Base-by-base conservation (phyloP, 192 early-diverging fungal species). In the Entomortierella chlamydospora region DNA sequence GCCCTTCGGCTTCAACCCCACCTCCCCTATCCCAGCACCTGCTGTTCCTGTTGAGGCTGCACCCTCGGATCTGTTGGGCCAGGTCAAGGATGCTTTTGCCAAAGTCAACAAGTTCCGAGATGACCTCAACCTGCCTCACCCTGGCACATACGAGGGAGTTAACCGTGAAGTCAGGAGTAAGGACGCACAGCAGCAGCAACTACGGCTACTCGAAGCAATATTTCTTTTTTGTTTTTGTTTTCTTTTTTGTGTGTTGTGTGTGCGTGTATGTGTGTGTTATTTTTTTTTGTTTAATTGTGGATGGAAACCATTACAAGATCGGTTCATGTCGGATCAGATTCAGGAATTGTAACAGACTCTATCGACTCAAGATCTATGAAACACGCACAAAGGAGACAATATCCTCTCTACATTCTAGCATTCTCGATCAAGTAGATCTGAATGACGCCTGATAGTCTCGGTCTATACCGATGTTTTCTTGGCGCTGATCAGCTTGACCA, bases 131-230 rank as follows among this genome's bases (percentile, higher is more conserved):
- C 80, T 97, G 54, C 89, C 90, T 55, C 89, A 89, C 80, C 94
- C 95, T 37, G 95, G 94, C 56, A 89, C 82, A 57, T 95, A 88
- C 66, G 95, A 97, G 85, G 84, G 87, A 61, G 82, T 97, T 69
- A 94, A 95, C 86, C 69, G 90, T 55, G 95, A 96, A 83, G 84
- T 86, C 33, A 95, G 92, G 81, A 83, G 95, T 96, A 80, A 58
- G 70, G 28, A 30, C 25, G 34, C 23, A 13, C n/a, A 59, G 53
- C 29, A 45, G 41, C 50, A 37, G 22, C 49, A 22, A 33, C 1
- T 11, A 4, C 15, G 45, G 45, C 45, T n/a, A n/a, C n/a, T n/a
- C n/a, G n/a, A n/a, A n/a, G 45, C 15, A 47, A 47, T 47, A 47
- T 47, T 20, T 47, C 15, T 47, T 47, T 47, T 47, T 9, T 41